Percentiles rank a stretch among this genome's conserved stretches.
phyloP scores from a whole-genome alignment of 305 asterid species.

The Fraxinus latifolia region DNA sequence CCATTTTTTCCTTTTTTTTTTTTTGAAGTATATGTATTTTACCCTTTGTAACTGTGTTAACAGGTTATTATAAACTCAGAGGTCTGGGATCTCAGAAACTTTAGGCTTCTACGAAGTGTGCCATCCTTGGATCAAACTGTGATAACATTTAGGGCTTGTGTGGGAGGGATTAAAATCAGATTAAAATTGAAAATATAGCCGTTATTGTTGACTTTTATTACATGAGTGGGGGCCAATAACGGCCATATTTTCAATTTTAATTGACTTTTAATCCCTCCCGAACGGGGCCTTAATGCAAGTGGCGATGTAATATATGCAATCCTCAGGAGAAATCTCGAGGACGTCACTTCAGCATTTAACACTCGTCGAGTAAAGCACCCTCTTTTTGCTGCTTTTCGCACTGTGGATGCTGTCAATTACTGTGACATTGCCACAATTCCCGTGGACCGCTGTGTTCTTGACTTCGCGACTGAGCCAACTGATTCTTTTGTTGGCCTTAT shows the following conservation, averaged over 20 bases:
- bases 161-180: too few species aligned
- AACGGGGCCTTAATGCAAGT: too few species aligned
- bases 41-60: not conserved
- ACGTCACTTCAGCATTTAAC: constrained; percentile 74
- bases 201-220: too few species aligned
- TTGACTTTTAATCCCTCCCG: too few species aligned
- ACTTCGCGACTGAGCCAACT: constrained; percentile 85
- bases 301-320: constrained; percentile 93
- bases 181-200: too few species aligned
- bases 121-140: constrained; percentile 87
- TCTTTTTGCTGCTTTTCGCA: constrained; percentile 90
- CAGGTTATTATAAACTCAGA: constrained; percentile 95
- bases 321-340: constrained; percentile 93
- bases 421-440: constrained; percentile 88
- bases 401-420: constrained; percentile 88
- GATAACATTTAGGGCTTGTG: constrained; percentile 77
- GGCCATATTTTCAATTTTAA: too few species aligned
- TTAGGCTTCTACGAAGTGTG: constrained; percentile 74
- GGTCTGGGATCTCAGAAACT: constrained; percentile 96
- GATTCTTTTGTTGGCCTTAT: constrained; percentile 92
- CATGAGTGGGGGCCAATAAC: too few species aligned
- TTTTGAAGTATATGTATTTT: too few species aligned
- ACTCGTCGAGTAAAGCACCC: constrained; percentile 89
- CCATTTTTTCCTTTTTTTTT: not conserved
- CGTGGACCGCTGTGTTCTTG: constrained; percentile 90